Evolutionary conservation across 345 rosid species (phyloP).

Genomic region (Syzygium aromaticum): DNA sequence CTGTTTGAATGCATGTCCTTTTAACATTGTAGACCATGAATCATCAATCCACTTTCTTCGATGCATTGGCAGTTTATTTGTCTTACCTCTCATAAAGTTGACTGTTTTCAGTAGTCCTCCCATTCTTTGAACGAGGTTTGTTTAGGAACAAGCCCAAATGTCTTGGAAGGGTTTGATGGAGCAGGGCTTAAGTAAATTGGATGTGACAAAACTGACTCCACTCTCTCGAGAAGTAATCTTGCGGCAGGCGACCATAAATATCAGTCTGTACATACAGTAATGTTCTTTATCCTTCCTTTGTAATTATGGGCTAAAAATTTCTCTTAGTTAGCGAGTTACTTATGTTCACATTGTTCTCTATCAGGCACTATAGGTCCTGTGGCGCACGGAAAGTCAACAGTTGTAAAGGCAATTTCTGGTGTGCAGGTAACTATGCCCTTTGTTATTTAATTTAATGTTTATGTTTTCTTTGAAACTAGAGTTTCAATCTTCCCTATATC

Average conservation of each 20-base stretch:
- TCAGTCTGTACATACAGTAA: constrained; percentile 28
- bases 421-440: constrained; percentile 52
- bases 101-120: not conserved
- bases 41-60: not conserved
- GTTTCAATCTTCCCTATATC: not conserved
- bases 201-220: constrained; percentile 73
- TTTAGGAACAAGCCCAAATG: constrained; percentile 27
- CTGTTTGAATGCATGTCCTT: not conserved
- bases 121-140: not conserved
- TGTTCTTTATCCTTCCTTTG: not conserved
- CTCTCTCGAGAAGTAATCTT: constrained; percentile 98
- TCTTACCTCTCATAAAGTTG: not conserved
- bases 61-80: not conserved
- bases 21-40: not conserved
- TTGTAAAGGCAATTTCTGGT: constrained; percentile 92
- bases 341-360: not conserved
- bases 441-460: not conserved
- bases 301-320: not conserved
- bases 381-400: constrained; percentile 97
- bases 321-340: not conserved
- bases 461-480: not conserved
- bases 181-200: constrained; percentile 80
- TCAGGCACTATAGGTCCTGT: constrained; percentile 96
- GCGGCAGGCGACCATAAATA: constrained; percentile 91
- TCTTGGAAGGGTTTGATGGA: constrained; percentile 87